Percentiles rank a stretch among this genome's conserved stretches.
Conservation (phyloP, 2,329 filamentous ascomycete species). For the Fusarium hostae region DNA sequence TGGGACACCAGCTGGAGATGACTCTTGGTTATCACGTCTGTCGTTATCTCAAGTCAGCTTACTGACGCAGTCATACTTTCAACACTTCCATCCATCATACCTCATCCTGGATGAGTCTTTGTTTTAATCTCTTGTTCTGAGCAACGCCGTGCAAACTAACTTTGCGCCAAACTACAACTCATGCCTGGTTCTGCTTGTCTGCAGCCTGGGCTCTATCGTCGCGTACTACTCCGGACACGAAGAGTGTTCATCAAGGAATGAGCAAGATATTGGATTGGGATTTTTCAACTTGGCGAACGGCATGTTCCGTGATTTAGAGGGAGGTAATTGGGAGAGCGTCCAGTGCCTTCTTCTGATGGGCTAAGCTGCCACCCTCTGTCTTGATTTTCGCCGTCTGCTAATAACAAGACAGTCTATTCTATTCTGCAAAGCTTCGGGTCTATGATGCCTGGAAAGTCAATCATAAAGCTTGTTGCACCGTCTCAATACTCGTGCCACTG, state of each 20-base stretch:
- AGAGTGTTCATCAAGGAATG: constrained; percentile 2
- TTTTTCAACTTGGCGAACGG: constrained; percentile 24
- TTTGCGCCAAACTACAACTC: background rate
- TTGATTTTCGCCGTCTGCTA: background rate
- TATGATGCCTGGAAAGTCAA: constrained; percentile 24
- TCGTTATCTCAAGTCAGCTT: constrained; percentile 14
- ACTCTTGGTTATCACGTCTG: constrained; percentile 20
- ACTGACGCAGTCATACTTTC: constrained; percentile 19
- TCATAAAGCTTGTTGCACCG: constrained; percentile 22
- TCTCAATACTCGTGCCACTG: constrained; percentile 22
- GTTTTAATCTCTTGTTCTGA: constrained; percentile 14
- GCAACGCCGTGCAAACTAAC: background rate
- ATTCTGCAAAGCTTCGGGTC: constrained; percentile 20
- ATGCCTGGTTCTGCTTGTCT: constrained; percentile 16
- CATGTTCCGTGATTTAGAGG: constrained; percentile 12
- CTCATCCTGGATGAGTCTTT: constrained; percentile 16
- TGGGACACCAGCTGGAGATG: background rate
- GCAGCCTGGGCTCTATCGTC: constrained; percentile 5
- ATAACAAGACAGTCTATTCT: constrained; percentile 11
- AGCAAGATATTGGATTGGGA: constrained; percentile 2
- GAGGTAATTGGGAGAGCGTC: constrained; percentile 17
- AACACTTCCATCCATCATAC: constrained; percentile 24
- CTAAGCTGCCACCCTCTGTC: background rate
- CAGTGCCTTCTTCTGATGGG: constrained; percentile 29
- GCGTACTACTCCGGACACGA: constrained; percentile 8